phyloP scores from a whole-genome alignment of 768 basidiomycete species.

The Phylloporus sp. region DNA sequence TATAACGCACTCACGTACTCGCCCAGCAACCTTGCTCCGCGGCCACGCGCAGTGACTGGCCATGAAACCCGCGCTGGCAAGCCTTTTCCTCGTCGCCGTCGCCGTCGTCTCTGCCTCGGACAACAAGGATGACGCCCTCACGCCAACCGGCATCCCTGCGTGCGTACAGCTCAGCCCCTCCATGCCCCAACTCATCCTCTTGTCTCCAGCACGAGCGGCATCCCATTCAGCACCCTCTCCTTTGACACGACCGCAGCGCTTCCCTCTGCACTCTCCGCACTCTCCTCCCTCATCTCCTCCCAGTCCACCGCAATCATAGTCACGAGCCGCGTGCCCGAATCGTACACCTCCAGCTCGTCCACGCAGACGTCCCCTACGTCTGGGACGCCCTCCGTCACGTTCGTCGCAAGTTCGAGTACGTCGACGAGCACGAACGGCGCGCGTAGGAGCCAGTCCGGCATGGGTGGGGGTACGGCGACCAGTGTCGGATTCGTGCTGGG shows the following conservation, averaged over 20 bases:
- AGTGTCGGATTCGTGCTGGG: neutral
- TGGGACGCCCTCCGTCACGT: too few relatives aligned
- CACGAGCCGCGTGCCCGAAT: too few relatives aligned
- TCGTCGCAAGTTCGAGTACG: too few relatives aligned
- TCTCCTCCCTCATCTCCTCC: constrained; percentile 27
- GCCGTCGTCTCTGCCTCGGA: constrained; percentile 5
- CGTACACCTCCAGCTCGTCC: too few relatives aligned
- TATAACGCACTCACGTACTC: neutral
- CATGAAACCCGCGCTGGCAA: constrained; percentile 16
- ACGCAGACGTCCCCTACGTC: too few relatives aligned
- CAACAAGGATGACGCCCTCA: neutral
- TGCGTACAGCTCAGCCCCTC: neutral
- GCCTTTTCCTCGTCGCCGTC: constrained; percentile 6
- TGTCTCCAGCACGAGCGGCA: constrained; percentile 20
- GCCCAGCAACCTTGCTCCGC: too few relatives aligned
- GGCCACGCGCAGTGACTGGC: too few relatives aligned
- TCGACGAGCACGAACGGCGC: too few relatives aligned
- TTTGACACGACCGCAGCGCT: constrained; percentile 22
- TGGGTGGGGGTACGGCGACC: too few relatives aligned
- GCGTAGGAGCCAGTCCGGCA: too few relatives aligned
- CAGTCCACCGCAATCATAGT: constrained; percentile 17
- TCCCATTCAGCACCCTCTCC: constrained; percentile 13
- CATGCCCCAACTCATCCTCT: too few relatives aligned
- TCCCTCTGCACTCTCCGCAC: constrained; percentile 18
- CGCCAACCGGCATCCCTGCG: constrained; percentile 19